Evolutionary conservation across 108 stramenopile genomes (phyloP), one percentile per base, ranked within the genome.

Genomic region (Cyclostephanos invisitatus): DNA sequence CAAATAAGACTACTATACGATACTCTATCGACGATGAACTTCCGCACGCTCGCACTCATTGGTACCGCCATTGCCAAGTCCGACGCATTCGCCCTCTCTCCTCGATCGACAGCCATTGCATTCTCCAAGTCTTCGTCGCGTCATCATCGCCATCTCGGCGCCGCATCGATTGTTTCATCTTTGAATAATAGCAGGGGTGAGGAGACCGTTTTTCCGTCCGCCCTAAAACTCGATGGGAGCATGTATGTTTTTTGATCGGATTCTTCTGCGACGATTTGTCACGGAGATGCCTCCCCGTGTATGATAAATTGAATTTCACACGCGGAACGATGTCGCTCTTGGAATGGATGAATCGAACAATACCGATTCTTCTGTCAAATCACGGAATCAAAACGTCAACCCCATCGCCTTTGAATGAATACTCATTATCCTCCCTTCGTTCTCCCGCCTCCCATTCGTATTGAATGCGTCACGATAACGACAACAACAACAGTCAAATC

Each of bases 21-120:
- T n/a, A n/a, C n/a, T n/a, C n/a, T n/a, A n/a, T n/a, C 24, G 53
- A 54, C 14, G 24, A 54, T 54, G 51, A 53, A 24, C 53, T 25
- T 25, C 53, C 53, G 53, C 53, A 25, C 25, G 22, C 12, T 54
- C 1, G 53, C 53, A 54, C 22, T 54, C 53, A 24, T 54, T 54
- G n/a, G n/a, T n/a, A 12, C 53, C 22, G 11, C 53, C 25, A 54
- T 27, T 24, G 21, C 53, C 25, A 54, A 54, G 53, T 54, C 53
- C 25, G 25, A 20, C 53, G 53, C 53, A 24, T 54, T 25, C 25
- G 53, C 53, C 22, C 21, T 54, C 25, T 18, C 53, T 54, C 53
- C 53, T 24, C 53, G 25, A 0, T 54, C 22, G 0, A 11, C 53
- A 24, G 22, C 14, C 21, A 54, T 10, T 25, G 53, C 53, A 25